A percentile compares a stretch with the other conserved stretches of the same genome.
Evolutionary conservation across 1,284 basidiomycete species (phyloP).

Genomic region (Crocinoboletus sp.): DNA sequence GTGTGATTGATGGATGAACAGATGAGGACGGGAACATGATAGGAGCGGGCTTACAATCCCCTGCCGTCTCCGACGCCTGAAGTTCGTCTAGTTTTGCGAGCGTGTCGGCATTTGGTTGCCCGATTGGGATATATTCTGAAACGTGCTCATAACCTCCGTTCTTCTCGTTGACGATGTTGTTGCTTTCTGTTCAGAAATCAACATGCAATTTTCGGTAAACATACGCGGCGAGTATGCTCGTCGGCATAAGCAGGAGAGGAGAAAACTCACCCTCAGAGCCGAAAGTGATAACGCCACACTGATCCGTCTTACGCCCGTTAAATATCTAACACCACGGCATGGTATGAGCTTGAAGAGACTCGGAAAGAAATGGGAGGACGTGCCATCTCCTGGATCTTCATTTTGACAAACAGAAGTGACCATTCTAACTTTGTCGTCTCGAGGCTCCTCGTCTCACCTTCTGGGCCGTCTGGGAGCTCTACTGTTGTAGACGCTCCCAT

Average conservation of each 20-base stretch:
- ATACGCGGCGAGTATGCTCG: not conserved
- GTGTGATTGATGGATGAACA: not conserved
- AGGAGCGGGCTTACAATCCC: conserved; percentile 56
- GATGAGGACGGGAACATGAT: not conserved
- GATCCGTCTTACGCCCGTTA: conserved; percentile 86
- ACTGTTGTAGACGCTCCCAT: conserved; percentile 68
- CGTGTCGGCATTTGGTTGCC: conserved; percentile 70
- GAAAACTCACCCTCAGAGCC: conserved; percentile 64
- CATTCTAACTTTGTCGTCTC: conserved; percentile 78
- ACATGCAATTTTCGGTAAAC: not conserved
- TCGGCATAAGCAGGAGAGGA: not conserved
- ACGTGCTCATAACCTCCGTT: conserved; percentile 75
- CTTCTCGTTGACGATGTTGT: conserved; percentile 64
- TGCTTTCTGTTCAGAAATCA: conserved; percentile 47
- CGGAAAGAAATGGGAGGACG: conserved; percentile 5
- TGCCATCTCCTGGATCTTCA: conserved; percentile 89
- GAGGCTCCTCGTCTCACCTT: conserved; percentile 46
- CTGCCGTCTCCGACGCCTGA: conserved; percentile 54
- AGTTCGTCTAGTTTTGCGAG: conserved; percentile 70
- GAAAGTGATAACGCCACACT: conserved; percentile 82
- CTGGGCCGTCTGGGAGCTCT: conserved; percentile 49
- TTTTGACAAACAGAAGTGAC: conserved; percentile 80
- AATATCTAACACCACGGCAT: conserved; percentile 59
- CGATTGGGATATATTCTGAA: conserved; percentile 73
- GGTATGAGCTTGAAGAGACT: not conserved